Evolutionary conservation across 129 eudicot species (phyloP).

Genomic region (Pseudognaphalium luteoalbum): DNA sequence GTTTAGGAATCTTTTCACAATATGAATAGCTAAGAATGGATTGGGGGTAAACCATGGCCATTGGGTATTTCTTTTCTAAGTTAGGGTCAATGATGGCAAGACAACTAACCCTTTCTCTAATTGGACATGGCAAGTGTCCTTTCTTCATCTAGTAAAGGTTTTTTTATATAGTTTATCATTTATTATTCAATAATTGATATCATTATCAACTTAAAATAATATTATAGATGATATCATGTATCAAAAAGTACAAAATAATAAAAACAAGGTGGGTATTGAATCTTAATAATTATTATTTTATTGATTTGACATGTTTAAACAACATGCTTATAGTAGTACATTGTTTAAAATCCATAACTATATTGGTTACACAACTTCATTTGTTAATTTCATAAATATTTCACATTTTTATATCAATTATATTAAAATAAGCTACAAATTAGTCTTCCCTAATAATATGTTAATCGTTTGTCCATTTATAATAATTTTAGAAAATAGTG

Average conservation of each 20-base stretch:
- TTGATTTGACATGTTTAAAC: background rate
- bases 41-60: slow-evolving; percentile 15
- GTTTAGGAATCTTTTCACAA: slow-evolving; percentile 5
- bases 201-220: no score
- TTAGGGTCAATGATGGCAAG: slow-evolving; percentile 27
- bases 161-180: background rate
- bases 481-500: no score
- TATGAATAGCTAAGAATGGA: background rate
- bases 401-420: no score
- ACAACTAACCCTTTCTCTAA: slow-evolving; percentile 13
- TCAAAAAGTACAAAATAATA: background rate
- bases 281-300: background rate
- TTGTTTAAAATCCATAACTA: no score
- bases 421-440: no score
- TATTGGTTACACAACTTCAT: no score
- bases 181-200: no score
- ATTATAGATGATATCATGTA: no score
- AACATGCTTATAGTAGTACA: background rate
- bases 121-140: slow-evolving; percentile 21
- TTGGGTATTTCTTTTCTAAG: slow-evolving; percentile 13
- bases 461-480: no score
- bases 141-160: slow-evolving; percentile 20
- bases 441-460: no score
- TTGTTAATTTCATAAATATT: no score
- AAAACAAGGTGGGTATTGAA: background rate